Percentiles rank a stretch among this genome's conserved stretches.
Evolutionary conservation across 192 early-diverging fungal genomes (phyloP).

Genomic region (Entomortierella parvispora): DNA sequence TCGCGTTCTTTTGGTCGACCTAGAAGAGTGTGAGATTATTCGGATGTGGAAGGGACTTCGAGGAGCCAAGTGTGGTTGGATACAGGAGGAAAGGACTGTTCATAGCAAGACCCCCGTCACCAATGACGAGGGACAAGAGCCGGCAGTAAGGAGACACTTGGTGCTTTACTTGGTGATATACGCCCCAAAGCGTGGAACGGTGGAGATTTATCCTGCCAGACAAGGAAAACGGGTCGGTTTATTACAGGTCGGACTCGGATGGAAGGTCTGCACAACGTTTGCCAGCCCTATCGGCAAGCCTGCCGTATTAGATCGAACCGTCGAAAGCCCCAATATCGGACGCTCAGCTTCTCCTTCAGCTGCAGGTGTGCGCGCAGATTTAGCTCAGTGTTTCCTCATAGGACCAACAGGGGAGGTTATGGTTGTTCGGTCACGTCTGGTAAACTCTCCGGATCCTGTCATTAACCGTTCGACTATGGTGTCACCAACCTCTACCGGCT

Average conservation of each 20-base stretch:
- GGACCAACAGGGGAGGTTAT: constrained; percentile 64
- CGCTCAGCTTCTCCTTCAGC: not conserved
- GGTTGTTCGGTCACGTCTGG: constrained; percentile 19
- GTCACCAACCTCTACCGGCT: constrained; percentile 2
- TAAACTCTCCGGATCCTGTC: not conserved
- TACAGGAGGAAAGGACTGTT: constrained; percentile 58
- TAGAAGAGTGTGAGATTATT: constrained; percentile 70
- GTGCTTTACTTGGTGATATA: constrained; percentile 72
- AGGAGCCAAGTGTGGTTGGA: constrained; percentile 77
- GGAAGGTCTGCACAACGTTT: constrained; percentile 60
- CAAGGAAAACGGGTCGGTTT: constrained; percentile 69
- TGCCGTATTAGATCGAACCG: constrained; percentile 47
- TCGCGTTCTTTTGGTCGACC: constrained; percentile 73
- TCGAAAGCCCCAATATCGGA: constrained; percentile 12
- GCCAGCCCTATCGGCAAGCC: constrained; percentile 57
- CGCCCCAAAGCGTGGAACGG: constrained; percentile 65
- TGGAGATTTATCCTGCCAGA: constrained; percentile 72
- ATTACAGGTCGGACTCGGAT: constrained; percentile 67
- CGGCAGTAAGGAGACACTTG: constrained; percentile 19
- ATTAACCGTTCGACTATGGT: not conserved
- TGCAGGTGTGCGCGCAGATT: constrained; percentile 16
- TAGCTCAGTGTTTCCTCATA: constrained; percentile 62
- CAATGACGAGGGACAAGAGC: constrained; percentile 54
- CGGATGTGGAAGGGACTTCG: constrained; percentile 79
- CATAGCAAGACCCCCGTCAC: not conserved